phyloP scores from a whole-genome alignment of 225 moss, liverwort and hornwort genomes.

The Pseudoscleropodium purum region DNA sequence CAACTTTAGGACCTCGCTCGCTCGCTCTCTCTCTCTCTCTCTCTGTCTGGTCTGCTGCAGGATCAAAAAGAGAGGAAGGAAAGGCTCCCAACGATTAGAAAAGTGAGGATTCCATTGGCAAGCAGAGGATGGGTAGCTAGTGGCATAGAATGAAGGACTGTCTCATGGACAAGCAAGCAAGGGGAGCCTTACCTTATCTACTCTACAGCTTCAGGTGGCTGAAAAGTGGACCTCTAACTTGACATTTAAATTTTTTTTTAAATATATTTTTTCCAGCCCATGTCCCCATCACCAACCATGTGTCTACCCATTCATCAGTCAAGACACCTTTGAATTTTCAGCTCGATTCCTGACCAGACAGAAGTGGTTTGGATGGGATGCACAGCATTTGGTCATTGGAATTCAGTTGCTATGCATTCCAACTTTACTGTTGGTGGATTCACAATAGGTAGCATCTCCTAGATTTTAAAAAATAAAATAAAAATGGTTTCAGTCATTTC shows the following conservation, averaged over 20 bases:
- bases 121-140: conserved; percentile 2
- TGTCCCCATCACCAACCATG: neutral
- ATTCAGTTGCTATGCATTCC: neutral
- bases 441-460: neutral
- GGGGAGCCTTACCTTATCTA: neutral
- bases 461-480: neutral
- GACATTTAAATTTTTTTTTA: neutral
- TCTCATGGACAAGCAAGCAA: neutral
- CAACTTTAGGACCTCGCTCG: neutral
- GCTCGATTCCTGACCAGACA: neutral
- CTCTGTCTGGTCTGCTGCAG: neutral
- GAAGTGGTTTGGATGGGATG: neutral
- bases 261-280: neutral
- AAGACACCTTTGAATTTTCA: neutral
- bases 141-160: conserved; percentile 3
- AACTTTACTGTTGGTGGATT: neutral
- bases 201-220: neutral
- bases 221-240: neutral
- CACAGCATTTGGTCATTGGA: neutral
- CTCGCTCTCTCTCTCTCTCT: neutral
- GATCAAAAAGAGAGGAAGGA: neutral
- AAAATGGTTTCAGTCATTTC: neutral
- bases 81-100: neutral
- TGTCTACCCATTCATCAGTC: neutral
- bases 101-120: neutral